Evolutionary conservation across 192 early-diverging fungal species (phyloP), one percentile per base, ranked within the genome.

Genomic region (Coemansia sp.): DNA sequence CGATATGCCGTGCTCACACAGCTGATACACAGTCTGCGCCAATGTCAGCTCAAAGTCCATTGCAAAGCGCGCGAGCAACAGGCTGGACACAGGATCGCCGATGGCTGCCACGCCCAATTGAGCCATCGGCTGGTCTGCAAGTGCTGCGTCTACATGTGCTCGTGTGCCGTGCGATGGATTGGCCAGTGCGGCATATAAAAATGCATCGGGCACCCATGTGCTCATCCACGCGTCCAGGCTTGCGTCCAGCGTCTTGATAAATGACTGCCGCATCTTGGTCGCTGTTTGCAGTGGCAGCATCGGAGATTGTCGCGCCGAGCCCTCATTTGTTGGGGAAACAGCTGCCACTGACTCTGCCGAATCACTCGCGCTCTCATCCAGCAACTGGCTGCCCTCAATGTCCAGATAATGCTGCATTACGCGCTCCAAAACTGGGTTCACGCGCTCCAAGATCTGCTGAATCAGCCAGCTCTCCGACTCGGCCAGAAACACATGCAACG

Each of bases 381-480:
- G 62, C 38, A 74, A 38, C 47, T 74, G 71, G 65, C 72, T 80
- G 15, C 59, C 69, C 56, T 75, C 78, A 19, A 75, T 72, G 25
- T 75, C 73, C 60, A 81, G 34, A 17, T 81, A 72, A 9, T 75
- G 78, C 66, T 81, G 78, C 5, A 72, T 66, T 1, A 81, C 78
- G 0, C 60, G 31, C 28, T 81, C 78, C 6, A 81, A 56, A 58
- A 81, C 25, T n/a, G 78, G 78, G 26, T 75, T 81, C 44, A 75
- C 59, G 15, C 72, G 68, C 50, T 74, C 72, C 1, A 81, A 59
- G 0, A 81, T 44, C 66, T 81, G 78, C 59, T 81, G 72, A 10
- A 81, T 81, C 50, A 81, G 63, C 78, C 78, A 81, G 69, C 69
- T 75, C 63, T 81, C 78, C 4, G 68, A 65, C 4, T 75, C 72